phyloP scores from a whole-genome alignment of 2,329 filamentous ascomycete species.

The Claviceps cyperi region DNA sequence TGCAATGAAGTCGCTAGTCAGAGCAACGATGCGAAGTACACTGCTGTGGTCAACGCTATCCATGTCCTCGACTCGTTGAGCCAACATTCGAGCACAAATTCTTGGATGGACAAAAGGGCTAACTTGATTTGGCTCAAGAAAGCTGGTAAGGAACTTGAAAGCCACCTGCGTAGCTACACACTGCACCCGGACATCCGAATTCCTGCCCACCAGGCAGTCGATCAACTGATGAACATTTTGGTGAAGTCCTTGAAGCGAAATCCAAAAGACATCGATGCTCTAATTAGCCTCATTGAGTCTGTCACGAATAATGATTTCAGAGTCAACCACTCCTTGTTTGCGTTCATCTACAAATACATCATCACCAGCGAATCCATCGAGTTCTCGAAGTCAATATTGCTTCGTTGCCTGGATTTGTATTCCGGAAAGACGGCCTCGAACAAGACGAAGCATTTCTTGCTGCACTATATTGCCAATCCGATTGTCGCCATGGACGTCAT shows the following conservation, averaged over 20 bases:
- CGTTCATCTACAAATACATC: conserved; percentile 74
- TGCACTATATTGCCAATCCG: conserved; percentile 87
- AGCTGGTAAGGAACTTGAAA: conserved; percentile 66
- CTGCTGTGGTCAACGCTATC: conserved; percentile 72
- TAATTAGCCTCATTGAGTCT: conserved; percentile 73
- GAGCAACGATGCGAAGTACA: conserved; percentile 52
- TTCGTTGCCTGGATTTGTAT: conserved; percentile 80
- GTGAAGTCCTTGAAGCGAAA: conserved; percentile 65
- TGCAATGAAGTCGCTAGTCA: conserved; percentile 49
- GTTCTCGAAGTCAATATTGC: conserved; percentile 68
- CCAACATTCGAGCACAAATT: conserved; percentile 45
- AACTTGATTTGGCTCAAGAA: conserved; percentile 44
- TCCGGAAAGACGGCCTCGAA: conserved; percentile 65
- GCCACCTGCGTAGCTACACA: conserved; percentile 53
- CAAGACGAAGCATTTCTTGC: conserved; percentile 81
- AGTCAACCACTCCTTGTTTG: conserved; percentile 56
- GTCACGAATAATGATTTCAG: conserved; percentile 76
- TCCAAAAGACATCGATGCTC: conserved; percentile 62
- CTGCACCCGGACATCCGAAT: conserved; percentile 62
- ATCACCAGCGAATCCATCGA: conserved; percentile 75
- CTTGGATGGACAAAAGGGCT: conserved; percentile 59
- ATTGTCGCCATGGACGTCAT: conserved; percentile 95
- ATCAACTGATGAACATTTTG: conserved; percentile 76
- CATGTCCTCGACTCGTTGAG: conserved; percentile 72
- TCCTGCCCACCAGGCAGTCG: conserved; percentile 74